Conservation (phyloP, 2,329 filamentous ascomycete species). For the Camptophora hylomeconis region DNA sequence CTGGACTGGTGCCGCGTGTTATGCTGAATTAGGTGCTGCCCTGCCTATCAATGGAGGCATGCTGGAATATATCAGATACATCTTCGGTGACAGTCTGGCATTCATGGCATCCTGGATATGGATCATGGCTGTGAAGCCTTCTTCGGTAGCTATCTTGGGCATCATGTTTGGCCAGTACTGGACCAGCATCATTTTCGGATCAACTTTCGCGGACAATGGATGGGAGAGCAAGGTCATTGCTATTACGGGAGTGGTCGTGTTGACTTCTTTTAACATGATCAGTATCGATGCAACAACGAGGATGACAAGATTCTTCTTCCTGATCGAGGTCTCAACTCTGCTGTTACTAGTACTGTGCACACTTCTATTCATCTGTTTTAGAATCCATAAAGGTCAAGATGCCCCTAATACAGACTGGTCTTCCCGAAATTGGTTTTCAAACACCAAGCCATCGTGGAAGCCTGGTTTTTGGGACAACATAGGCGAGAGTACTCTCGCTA, state of each 20-base stretch:
- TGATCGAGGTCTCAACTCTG: too few relatives aligned
- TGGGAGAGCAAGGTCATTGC: slow-evolving; percentile 27
- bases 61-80: slow-evolving; percentile 31
- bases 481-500: slow-evolving; percentile 28
- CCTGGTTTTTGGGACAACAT: slow-evolving; percentile 25
- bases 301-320: too few relatives aligned
- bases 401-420: slow-evolving; percentile 17
- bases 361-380: slow-evolving; percentile 30
- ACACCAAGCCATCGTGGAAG: slow-evolving; percentile 23
- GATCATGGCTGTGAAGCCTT: slow-evolving; percentile 32
- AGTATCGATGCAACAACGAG: slow-evolving; percentile 28
- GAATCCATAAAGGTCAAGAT: slow-evolving; percentile 20
- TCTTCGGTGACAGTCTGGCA: slow-evolving; percentile 30
- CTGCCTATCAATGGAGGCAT: slow-evolving; percentile 35
- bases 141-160: slow-evolving; percentile 32
- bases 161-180: slow-evolving; percentile 33
- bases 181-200: slow-evolving; percentile 21
- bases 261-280: slow-evolving; percentile 32
- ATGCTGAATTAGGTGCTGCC: slow-evolving; percentile 34
- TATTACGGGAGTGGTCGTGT: slow-evolving; percentile 23
- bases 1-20: slow-evolving; percentile 36
- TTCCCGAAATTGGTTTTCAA: slow-evolving; percentile 20
- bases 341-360: too few relatives aligned
- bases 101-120: slow-evolving; percentile 34
- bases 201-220: slow-evolving; percentile 9